Base-by-base conservation (phyloP, 257 asterid genomes). In the Rauvolfia tetraphylla region DNA sequence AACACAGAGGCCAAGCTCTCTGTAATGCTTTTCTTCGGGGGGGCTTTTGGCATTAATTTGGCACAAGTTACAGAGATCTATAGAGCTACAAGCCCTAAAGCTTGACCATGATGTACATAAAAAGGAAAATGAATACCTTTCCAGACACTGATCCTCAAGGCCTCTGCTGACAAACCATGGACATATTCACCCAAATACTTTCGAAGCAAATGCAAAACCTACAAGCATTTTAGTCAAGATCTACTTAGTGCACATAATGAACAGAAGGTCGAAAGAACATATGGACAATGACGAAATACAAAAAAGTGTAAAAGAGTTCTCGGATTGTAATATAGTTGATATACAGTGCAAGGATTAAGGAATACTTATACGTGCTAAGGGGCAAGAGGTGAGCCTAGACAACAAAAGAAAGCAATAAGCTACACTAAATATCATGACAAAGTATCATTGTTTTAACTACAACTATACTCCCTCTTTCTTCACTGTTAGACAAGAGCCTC, bases 141-240 rank as follows among this genome's bases (percentile, higher is more conserved):
- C 99, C 99, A 95, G 58, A 95, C 99, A 54, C 99, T 95, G 78
- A 95, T 95, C 75, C 97, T 87, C 89, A 95, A 83, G 82, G 99
- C 98, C 86, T 95, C 99, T 25, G 98, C 87, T 14, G 99, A 95
- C 81, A 95, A 85, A 78, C 99, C 99, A 81, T 95, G 98, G 84
- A 95, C 99, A 81, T 95, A 95, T 87, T 95, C 99, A 42, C 99
- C 99, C 94, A 95, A 85, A 83, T 95, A 95, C 76, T 86, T 91
- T 62, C 99, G 97, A 85, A 95, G 99, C 93, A 95, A 88, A 87
- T 95, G 98, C 88, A 95, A 83, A 83, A 95, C 99, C 99, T 95
- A 83, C 61, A 76, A 68, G 69, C 74, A 76, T 80, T 68, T 62
- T 51, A 77, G 72, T 25, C 63, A 68, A 68, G 70, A 75, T 62